These are phyloP conservation scores for Mycena vulgaris DNA, from an alignment of 768 basidiomycete genomes.

Conservation along the genomic window DNA sequence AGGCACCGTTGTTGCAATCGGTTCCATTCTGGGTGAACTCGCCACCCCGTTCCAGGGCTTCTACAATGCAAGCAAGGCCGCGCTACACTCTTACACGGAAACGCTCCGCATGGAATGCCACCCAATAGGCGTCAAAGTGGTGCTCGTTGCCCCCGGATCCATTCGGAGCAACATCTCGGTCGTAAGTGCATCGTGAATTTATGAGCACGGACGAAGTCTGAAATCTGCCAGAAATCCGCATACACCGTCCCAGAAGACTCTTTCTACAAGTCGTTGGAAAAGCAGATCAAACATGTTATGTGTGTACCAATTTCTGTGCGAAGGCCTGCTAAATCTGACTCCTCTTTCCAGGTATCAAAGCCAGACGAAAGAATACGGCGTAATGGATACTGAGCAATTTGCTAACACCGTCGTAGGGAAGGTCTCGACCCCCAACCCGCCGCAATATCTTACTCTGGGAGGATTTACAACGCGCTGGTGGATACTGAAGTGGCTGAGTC, in stretches of 20 bases:
- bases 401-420: conserved; percentile 10
- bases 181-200: neutral
- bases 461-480: conserved; percentile 18
- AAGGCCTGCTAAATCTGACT: neutral
- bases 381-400: conserved; percentile 31
- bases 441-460: conserved; percentile 24
- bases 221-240: conserved; percentile 19
- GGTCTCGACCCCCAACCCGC: conserved; percentile 11
- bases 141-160: conserved; percentile 48
- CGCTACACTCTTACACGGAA: conserved; percentile 48
- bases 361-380: conserved; percentile 30
- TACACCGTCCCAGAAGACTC: conserved; percentile 30
- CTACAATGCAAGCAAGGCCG: conserved; percentile 52
- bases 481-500: conserved; percentile 25
- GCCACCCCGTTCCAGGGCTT: conserved; percentile 49
- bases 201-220: too few species aligned
- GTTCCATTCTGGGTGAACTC: conserved; percentile 48
- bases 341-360: conserved; percentile 25
- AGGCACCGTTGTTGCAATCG: conserved; percentile 51
- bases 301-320: neutral
- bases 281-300: conserved; percentile 30
- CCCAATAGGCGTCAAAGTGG: conserved; percentile 47
- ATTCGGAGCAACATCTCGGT: conserved; percentile 39
- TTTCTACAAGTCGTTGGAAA: conserved; percentile 26
- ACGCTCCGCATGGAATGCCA: conserved; percentile 49